Evolutionary conservation across 23 red algal species (phyloP).

Genomic region (Gracilaria domingensis): DNA sequence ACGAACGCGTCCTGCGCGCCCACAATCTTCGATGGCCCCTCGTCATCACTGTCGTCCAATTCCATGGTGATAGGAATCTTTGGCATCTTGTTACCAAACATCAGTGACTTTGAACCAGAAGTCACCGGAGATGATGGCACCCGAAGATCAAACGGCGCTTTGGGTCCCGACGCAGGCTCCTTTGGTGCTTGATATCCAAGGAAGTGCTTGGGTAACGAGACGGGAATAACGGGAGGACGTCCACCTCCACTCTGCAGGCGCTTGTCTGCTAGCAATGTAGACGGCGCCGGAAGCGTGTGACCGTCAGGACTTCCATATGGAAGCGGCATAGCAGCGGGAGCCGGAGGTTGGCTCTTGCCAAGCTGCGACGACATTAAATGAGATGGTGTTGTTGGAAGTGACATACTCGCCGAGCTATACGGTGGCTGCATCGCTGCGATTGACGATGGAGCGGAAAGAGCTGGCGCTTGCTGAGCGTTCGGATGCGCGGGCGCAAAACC

Average conservation of each 20-base stretch:
- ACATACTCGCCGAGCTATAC: background rate
- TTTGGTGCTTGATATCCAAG: conserved; percentile 28
- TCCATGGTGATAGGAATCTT: conserved; percentile 71
- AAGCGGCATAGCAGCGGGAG: background rate
- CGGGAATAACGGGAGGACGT: conserved; percentile 48
- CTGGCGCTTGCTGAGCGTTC: background rate
- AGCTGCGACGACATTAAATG: background rate
- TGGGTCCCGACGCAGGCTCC: conserved; percentile 24
- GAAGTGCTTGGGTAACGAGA: conserved; percentile 19
- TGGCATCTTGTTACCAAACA: conserved; percentile 62
- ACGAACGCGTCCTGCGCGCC: conserved; percentile 68
- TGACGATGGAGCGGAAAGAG: background rate
- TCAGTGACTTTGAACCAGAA: conserved; percentile 1
- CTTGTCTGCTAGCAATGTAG: conserved; percentile 30
- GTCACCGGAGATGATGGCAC: conserved; percentile 25
- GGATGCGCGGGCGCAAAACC: background rate
- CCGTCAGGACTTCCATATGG: background rate
- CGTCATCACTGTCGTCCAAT: conserved; percentile 65
- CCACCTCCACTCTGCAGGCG: conserved; percentile 29
- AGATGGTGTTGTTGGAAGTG: background rate
- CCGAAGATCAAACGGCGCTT: conserved; percentile 36
- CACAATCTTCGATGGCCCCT: conserved; percentile 37
- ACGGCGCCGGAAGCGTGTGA: conserved; percentile 23
- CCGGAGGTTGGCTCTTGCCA: background rate
- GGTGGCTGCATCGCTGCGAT: background rate